These are phyloP conservation scores for Chrysosphaeria jannelii DNA, from an alignment of 2,329 filamentous ascomycete genomes.

Conservation along the genomic window DNA sequence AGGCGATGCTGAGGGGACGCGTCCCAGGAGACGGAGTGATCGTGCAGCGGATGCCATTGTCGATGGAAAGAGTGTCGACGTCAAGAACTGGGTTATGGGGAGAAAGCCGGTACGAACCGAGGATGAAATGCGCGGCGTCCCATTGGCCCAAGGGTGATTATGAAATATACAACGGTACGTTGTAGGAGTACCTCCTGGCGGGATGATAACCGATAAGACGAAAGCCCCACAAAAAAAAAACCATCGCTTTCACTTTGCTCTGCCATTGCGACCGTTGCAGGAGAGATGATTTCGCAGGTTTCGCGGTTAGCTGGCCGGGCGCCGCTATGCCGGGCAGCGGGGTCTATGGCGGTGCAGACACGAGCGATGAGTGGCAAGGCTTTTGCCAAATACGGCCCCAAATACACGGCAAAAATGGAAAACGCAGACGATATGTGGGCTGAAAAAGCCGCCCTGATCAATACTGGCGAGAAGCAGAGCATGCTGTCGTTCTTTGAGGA, in stretches of 20 bases:
- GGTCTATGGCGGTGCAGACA: background rate
- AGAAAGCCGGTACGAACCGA: no score
- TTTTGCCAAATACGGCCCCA: slow-evolving; percentile 6
- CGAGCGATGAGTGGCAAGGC: slow-evolving; percentile 3
- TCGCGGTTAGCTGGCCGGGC: no score
- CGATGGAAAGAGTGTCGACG: slow-evolving; percentile 1
- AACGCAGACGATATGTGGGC: slow-evolving; percentile 17
- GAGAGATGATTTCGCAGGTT: no score
- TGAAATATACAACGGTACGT: no score
- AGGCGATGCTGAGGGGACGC: slow-evolving; percentile 6
- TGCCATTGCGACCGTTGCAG: background rate
- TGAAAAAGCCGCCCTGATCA: slow-evolving; percentile 15
- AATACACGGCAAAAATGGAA: slow-evolving; percentile 14
- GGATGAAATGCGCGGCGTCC: no score
- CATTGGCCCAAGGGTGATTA: no score
- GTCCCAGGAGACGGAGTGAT: slow-evolving; percentile 20
- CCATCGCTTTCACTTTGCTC: background rate
- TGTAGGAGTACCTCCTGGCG: no score
- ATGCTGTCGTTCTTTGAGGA: slow-evolving; percentile 37
- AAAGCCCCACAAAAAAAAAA: no score
- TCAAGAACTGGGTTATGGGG: no score
- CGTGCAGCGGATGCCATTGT: slow-evolving; percentile 26
- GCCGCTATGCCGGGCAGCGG: no score
- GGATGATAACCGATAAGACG: no score
- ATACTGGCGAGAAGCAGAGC: slow-evolving; percentile 17